Base-by-base conservation (phyloP, 192 early-diverging fungal genomes). In the Phlyctochytrium planicorne region DNA sequence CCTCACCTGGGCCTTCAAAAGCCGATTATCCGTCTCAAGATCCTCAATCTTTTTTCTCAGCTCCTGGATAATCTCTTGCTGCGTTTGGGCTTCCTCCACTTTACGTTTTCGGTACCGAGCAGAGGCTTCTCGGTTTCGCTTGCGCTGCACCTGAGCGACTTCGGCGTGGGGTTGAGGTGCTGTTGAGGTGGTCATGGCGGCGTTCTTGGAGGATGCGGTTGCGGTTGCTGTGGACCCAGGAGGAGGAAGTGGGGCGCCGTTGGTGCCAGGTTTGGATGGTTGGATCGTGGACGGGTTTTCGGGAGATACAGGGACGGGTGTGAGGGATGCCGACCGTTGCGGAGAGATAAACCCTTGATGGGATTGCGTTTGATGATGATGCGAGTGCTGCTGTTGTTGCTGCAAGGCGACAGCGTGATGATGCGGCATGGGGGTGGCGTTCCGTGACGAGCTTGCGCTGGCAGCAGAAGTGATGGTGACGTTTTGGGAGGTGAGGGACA, bases 101-200 rank as follows among this genome's bases (percentile, higher is more conserved):
- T 57, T 57, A 10, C 55, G 16, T 29, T 57, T 57, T 27, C 55
- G 16, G 27, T 57, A 57, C 55, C 55, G 16, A 12, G 55, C 55
- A 12, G 55, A 57, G 12, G 20, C 27, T 25, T 57, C 55, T 4
- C 55, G 16, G 25, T 29, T 57, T 27, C 27, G 16, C 55, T 25
- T 12, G 6, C 55, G 55, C 16, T 57, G 55, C 10, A 29, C 12
- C 25, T 57, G 20, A 6, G 25, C 12, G 27, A 57, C 10, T n/a
- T n/a, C 40, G n/a, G 10, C 12, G 12, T 10, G 40, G 40, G 10
- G n/a, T n/a, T 50, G 12, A 10, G 10, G 10, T n/a, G 10, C n/a
- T n/a, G 12, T 6, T 4, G 6, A 24, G 14, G 14, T 27, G 14
- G 14, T 25, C 14, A 6, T 25, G 16, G 14, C 55, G 55, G 12